A percentile compares a stretch with the other conserved stretches of the same genome.
These are phyloP conservation scores for Aquanectria penicillioides DNA, from an alignment of 2,329 filamentous ascomycete species.

Conservation along the genomic window DNA sequence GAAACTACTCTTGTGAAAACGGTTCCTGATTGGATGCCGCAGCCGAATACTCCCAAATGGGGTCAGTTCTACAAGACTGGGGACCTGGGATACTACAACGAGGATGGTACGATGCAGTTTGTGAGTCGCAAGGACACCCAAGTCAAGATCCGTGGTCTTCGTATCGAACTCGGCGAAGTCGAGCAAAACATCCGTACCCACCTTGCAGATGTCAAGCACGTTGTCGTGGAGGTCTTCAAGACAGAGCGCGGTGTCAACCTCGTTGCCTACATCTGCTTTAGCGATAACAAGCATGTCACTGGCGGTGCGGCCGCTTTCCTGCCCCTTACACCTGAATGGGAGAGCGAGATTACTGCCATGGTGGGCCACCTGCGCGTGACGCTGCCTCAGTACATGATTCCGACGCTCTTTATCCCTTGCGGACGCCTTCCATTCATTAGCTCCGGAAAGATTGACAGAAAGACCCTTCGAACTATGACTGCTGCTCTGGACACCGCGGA, in stretches of 20 bases:
- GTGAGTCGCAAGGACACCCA: constrained; percentile 64
- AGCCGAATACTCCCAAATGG: constrained; percentile 22
- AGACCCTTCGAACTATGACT: not conserved
- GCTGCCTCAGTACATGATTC: constrained; percentile 1
- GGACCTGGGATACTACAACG: constrained; percentile 38
- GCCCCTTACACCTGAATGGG: not conserved
- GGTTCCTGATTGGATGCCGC: constrained; percentile 34
- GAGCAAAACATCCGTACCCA: constrained; percentile 5
- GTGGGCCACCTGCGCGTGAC: not conserved
- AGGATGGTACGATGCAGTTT: constrained; percentile 49
- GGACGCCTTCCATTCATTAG: not conserved
- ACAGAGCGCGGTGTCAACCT: not conserved
- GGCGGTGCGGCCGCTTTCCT: not conserved
- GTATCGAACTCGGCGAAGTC: constrained; percentile 53
- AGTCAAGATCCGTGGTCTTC: constrained; percentile 64
- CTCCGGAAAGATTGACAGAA: not conserved
- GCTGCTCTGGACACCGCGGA: constrained; percentile 13
- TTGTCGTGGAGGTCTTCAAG: not conserved
- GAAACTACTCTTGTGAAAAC: constrained; percentile 40
- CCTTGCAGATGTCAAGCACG: not conserved
- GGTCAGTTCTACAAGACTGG: constrained; percentile 34
- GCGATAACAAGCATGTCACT: not conserved
- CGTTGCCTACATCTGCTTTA: constrained; percentile 1
- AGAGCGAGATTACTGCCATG: not conserved
- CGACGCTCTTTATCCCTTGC: not conserved